Base-by-base conservation (phyloP, 2,329 filamentous ascomycete species). In the Xylaria sp. region DNA sequence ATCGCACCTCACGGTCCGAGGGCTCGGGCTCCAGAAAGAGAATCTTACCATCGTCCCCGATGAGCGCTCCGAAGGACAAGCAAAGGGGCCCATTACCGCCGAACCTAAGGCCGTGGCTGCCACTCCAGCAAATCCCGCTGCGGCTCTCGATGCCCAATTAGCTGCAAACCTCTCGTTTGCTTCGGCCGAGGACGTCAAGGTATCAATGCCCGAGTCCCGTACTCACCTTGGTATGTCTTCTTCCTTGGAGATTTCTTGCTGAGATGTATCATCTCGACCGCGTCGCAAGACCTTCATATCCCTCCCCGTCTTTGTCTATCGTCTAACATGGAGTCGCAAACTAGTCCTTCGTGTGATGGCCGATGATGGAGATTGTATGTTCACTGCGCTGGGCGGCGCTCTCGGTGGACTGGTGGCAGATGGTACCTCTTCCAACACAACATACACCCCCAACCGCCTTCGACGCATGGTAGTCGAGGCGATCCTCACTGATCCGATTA, bases 301-400 rank as follows among this genome's bases (percentile, higher is more conserved):
- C 19, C 34, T 11, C 4, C 3, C 23, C 23, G 23, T 55, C 6
- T 35, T 37, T 9, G 7, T 7, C 10, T n/a, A n/a, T 48, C 8
- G 10, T 30, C 64, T 52, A 63, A 61, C 34, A 52, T 16, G 18
- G 5, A 34, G 47, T 34, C 4, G 18, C 37, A 9, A 39, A 23
- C 4, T 49, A 85, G 89, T 95, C 7, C 82, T 97, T 16, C 88
- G 93, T 11, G 90, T 97, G 54, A 97, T 97, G 93, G 91, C 92
- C 3, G 93, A 97, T 70, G 93, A 97, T 74, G 97, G 97, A 74
- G 91, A 87, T 60, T 97, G 93, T 75, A 86, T 97, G 69, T 97
- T 97, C 75, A 89, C 92, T 34, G 92, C 93, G 0, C 86, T 97
- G 52, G 90, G 90, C 13, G 89, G 87, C 57, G 89, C 89, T 2